Evolutionary conservation across 352 stramenopile species (phyloP).

Genomic region (Phytopythium aichiense): DNA sequence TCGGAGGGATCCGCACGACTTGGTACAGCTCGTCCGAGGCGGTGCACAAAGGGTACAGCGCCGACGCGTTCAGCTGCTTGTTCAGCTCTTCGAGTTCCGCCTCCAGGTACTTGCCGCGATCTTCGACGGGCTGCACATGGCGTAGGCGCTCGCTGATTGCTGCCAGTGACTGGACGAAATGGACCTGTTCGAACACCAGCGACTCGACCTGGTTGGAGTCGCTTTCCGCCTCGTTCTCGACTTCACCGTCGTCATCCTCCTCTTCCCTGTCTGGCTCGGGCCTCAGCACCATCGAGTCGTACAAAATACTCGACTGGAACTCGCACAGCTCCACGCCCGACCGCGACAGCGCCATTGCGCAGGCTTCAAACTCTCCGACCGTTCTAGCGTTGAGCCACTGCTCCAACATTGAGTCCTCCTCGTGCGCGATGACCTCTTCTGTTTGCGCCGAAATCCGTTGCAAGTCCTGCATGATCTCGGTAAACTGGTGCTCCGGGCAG

Average conservation of each 20-base stretch:
- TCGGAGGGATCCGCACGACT: slow-evolving; percentile 66
- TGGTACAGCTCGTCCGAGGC: slow-evolving; percentile 71
- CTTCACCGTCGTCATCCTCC: slow-evolving; percentile 11
- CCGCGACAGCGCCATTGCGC: slow-evolving; percentile 34
- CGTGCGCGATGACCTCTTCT: slow-evolving; percentile 38
- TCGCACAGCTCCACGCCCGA: slow-evolving; percentile 58
- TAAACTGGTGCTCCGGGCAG: slow-evolving; percentile 52
- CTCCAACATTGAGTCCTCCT: slow-evolving; percentile 50
- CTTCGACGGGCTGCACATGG: slow-evolving; percentile 52
- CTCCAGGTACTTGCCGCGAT: slow-evolving; percentile 42
- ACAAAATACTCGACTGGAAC: slow-evolving; percentile 69
- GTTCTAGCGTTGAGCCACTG: slow-evolving; percentile 55
- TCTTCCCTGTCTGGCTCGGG: neutral
- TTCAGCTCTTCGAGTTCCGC: slow-evolving; percentile 54
- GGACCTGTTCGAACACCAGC: slow-evolving; percentile 71
- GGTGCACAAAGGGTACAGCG: slow-evolving; percentile 64
- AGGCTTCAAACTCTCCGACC: slow-evolving; percentile 44
- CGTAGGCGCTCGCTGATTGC: slow-evolving; percentile 68
- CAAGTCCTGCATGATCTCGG: slow-evolving; percentile 41
- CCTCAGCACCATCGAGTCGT: slow-evolving; percentile 45
- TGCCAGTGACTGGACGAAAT: slow-evolving; percentile 66
- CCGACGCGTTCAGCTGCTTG: slow-evolving; percentile 45
- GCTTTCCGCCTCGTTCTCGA: slow-evolving; percentile 4
- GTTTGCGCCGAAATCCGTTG: slow-evolving; percentile 25
- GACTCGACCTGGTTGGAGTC: slow-evolving; percentile 30